These are phyloP conservation scores for Ophiosphaerella korrae DNA, from an alignment of 2,329 filamentous ascomycete species.

Conservation along the genomic window DNA sequence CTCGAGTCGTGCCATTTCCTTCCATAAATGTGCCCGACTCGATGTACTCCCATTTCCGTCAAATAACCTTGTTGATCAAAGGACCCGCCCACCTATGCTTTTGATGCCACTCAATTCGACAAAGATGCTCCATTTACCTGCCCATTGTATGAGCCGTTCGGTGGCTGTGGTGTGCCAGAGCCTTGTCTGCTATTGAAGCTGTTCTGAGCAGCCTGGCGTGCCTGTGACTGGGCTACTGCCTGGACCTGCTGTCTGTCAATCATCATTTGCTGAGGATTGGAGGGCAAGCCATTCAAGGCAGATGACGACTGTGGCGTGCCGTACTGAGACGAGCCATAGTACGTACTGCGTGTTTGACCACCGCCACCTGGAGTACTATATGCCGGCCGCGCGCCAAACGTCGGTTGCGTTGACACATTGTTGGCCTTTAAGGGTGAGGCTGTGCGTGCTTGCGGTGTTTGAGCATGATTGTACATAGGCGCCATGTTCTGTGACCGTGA, in stretches of 20 bases:
- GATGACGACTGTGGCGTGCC: conserved; percentile 36
- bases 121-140: conserved; percentile 33
- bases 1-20: too few species aligned
- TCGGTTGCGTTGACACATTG: conserved; percentile 27
- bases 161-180: conserved; percentile 46
- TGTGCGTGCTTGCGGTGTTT: conserved; percentile 38
- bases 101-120: conserved; percentile 19
- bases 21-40: too few species aligned
- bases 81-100: too few species aligned
- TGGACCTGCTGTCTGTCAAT: conserved; percentile 42
- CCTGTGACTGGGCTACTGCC: conserved; percentile 40
- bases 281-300: conserved; percentile 24
- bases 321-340: conserved; percentile 42
- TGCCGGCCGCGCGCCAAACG: conserved; percentile 32
- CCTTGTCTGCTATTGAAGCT: conserved; percentile 41
- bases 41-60: too few species aligned
- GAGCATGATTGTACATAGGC: conserved; percentile 37
- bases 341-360: conserved; percentile 40
- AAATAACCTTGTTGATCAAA: too few species aligned
- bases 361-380: conserved; percentile 35
- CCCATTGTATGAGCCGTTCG: conserved; percentile 33
- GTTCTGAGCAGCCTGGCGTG: conserved; percentile 43
- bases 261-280: conserved; percentile 44
- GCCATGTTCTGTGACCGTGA: conserved; percentile 41
- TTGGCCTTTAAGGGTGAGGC: conserved; percentile 45